Conservation (phyloP, 169 alveolate genomes). For the Plasmodium yoelii region DNA sequence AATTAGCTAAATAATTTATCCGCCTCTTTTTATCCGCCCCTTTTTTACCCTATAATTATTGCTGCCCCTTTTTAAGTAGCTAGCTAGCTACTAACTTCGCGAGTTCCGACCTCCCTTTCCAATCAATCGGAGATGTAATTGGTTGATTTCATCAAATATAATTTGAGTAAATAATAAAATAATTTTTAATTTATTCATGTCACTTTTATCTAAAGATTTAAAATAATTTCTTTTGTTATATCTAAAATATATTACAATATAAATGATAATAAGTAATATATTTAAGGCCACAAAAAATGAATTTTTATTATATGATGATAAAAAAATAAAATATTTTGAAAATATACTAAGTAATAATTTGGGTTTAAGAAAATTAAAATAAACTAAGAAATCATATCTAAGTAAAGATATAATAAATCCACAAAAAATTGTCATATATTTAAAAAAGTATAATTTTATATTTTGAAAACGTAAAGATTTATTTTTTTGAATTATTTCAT, state of each 20-base stretch:
- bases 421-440: constrained; percentile 51
- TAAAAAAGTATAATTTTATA: constrained; percentile 57
- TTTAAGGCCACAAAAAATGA: constrained; percentile 52
- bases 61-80: no score
- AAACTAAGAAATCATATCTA: constrained; percentile 63
- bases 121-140: constrained; percentile 35
- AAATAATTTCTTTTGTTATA: constrained; percentile 54
- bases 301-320: constrained; percentile 66
- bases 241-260: constrained; percentile 17
- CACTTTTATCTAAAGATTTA: constrained; percentile 60
- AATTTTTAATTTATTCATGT: constrained; percentile 48
- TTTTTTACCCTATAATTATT: no score
- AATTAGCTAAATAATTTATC: no score
- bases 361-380: constrained; percentile 58
- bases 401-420: constrained; percentile 60
- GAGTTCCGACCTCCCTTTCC: background rate
- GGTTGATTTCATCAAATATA: constrained; percentile 63
- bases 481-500: constrained; percentile 42
- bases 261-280: constrained; percentile 12
- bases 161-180: constrained; percentile 58
- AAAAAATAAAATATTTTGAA: constrained; percentile 57
- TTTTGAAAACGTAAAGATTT: constrained; percentile 57
- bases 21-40: no score
- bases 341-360: constrained; percentile 50
- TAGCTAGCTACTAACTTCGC: no score